Percentiles rank a stretch among this genome's conserved stretches.
Conservation (phyloP, 768 basidiomycete species). For the Mycena sanguinolenta region DNA sequence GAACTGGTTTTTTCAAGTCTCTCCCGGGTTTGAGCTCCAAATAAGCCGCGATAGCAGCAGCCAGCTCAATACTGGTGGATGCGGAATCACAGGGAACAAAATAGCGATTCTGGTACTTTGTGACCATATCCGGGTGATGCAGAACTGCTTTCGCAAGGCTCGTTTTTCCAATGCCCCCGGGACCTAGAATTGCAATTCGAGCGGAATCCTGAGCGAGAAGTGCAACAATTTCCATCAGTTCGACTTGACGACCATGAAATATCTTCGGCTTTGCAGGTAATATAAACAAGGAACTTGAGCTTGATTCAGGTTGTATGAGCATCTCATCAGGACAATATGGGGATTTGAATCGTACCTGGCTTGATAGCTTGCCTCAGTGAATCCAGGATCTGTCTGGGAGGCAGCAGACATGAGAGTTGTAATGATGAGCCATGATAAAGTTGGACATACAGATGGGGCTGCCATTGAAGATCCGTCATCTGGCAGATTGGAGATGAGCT, state of each 20-base stretch:
- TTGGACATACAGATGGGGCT: neutral
- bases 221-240: neutral
- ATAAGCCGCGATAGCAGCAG: neutral
- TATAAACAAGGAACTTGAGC: neutral
- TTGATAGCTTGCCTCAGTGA: neutral
- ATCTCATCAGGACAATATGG: neutral
- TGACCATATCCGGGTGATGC: neutral
- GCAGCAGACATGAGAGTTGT: neutral
- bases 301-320: neutral
- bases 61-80: neutral
- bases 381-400: neutral
- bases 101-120: neutral
- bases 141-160: neutral
- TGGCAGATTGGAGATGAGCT: neutral
- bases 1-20: neutral
- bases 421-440: too few relatives aligned
- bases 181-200: neutral
- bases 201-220: neutral
- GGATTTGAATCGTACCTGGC: neutral
- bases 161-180: conserved; percentile 1
- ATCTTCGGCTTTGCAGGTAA: neutral
- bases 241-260: conserved; percentile 1
- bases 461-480: neutral
- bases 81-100: neutral
- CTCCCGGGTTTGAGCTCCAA: neutral